phyloP scores from a whole-genome alignment of 306 rosid genomes.

The Hippophae gyantsensis region DNA sequence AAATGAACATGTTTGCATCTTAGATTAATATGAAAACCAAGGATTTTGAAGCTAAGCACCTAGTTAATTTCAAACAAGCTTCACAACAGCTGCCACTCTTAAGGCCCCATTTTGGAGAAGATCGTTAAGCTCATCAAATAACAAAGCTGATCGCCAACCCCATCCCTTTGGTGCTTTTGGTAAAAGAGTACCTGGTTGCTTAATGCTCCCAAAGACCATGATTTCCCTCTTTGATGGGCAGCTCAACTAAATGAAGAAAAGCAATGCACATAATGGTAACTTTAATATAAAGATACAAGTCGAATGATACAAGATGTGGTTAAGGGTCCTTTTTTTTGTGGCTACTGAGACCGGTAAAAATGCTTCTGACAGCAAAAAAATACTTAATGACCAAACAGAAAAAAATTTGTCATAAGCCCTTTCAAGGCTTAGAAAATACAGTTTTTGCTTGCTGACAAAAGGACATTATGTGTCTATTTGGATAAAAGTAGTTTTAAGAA shows the following conservation, averaged over 20 bases:
- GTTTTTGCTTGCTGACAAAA: too few species aligned
- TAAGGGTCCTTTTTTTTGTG: too few species aligned
- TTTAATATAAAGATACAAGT: too few species aligned
- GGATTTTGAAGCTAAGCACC: constrained; percentile 12
- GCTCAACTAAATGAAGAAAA: constrained; percentile 41
- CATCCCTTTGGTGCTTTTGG: constrained; percentile 98
- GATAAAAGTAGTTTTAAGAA: too few species aligned
- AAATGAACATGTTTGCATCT: background rate
- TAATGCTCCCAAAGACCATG: constrained; percentile 81
- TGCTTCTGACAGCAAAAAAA: too few species aligned
- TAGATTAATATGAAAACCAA: background rate
- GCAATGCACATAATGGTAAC: background rate
- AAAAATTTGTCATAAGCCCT: too few species aligned
- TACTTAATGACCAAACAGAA: too few species aligned
- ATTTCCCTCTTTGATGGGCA: constrained; percentile 94
- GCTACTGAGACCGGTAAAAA: too few species aligned
- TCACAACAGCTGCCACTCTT: constrained; percentile 82
- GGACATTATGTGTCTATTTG: too few species aligned
- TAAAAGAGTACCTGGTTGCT: constrained; percentile 89
- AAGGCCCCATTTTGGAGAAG: constrained; percentile 87
- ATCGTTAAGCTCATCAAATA: constrained; percentile 80
- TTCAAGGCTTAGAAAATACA: too few species aligned
- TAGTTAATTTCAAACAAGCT: constrained; percentile 52
- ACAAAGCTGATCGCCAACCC: constrained; percentile 97
- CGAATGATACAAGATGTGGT: too few species aligned